Base-by-base conservation (phyloP, 2,329 filamentous ascomycete genomes). In the Cercospora zeina region DNA sequence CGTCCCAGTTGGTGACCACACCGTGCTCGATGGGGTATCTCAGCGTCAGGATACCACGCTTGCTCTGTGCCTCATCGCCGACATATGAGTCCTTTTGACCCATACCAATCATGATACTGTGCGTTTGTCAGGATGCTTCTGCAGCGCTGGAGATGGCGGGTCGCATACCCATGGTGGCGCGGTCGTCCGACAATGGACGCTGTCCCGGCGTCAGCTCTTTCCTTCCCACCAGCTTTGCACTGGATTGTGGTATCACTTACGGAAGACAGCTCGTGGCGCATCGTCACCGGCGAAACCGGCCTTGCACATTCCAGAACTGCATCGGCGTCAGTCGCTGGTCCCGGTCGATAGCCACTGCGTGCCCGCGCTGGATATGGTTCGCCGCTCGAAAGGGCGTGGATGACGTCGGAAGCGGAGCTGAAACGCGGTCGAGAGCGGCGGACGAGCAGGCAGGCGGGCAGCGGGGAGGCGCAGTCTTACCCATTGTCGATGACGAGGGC, bases 401-500 rank as follows among this genome's bases (percentile, higher is more conserved):
- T 73, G 71, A 73, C 70, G 74, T 70, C 65, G 69, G 65, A 59
- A 51, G 60, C 53, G 62, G 61, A 69, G 66, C 65, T 66, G 72
- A 73, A 71, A 71, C 71, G 67, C 62, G 63, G 71, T 72, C 70
- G 73, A 19, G 42, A 47, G 56, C 56, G 45, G 54, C 30, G 71
- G 71, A 70, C 72, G 76, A 82, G 62, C 55, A 62, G 34, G 31
- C 31, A 34, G 31, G 31, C 72, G 76, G 82, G 62, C 55, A 62
- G 34, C 50, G 55, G 54, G 47, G 21, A 33, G 62, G 68, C 62
- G 68, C 62, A 62, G 62, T 85, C 93, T 91, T 93, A 99, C 95
- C 95, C 95, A 97, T 99, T 99, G 93, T 99, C 95, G 85, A 99
- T 97, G 83, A 99, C 95, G 91, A 99, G 93, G 83, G 95, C 95